phyloP scores from a whole-genome alignment of 805 yeast genomes.

The Myxozyma kluyveri region DNA sequence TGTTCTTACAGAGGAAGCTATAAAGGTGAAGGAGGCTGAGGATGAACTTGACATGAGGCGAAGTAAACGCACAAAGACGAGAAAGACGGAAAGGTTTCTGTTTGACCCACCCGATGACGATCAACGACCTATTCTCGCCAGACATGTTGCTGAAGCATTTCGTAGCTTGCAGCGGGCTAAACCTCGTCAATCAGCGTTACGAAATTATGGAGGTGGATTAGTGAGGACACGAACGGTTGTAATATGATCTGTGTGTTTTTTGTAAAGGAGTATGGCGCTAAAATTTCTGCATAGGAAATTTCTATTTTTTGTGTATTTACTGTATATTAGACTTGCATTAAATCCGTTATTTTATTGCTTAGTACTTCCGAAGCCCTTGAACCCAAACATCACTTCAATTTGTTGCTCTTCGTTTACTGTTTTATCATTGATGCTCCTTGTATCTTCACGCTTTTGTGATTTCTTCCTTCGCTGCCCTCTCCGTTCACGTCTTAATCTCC shows the following conservation, averaged over 20 bases:
- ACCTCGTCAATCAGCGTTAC: slow-evolving; percentile 58
- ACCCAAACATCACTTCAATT: slow-evolving; percentile 54
- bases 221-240: slow-evolving; percentile 52
- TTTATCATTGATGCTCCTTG: slow-evolving; percentile 9
- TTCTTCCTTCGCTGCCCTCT: slow-evolving; percentile 28
- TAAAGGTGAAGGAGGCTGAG: slow-evolving; percentile 70
- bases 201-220: slow-evolving; percentile 71
- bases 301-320: not conserved
- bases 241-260: slow-evolving; percentile 35
- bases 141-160: slow-evolving; percentile 89
- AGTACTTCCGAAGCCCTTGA: slow-evolving; percentile 53
- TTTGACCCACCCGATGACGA: slow-evolving; percentile 89
- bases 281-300: not conserved
- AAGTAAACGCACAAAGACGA: slow-evolving; percentile 42
- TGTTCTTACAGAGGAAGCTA: slow-evolving; percentile 86
- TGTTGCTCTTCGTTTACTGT: slow-evolving; percentile 32
- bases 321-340: too few relatives aligned
- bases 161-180: slow-evolving; percentile 62
- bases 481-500: slow-evolving; percentile 29
- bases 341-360: slow-evolving; percentile 35
- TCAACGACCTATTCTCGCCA: slow-evolving; percentile 70
- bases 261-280: not conserved
- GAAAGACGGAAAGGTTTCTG: slow-evolving; percentile 53
- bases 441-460: slow-evolving; percentile 8
- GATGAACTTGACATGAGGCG: slow-evolving; percentile 45